Base-by-base conservation (phyloP, 2,329 filamentous ascomycete species). In the Phaeophleospora eucalypticola region DNA sequence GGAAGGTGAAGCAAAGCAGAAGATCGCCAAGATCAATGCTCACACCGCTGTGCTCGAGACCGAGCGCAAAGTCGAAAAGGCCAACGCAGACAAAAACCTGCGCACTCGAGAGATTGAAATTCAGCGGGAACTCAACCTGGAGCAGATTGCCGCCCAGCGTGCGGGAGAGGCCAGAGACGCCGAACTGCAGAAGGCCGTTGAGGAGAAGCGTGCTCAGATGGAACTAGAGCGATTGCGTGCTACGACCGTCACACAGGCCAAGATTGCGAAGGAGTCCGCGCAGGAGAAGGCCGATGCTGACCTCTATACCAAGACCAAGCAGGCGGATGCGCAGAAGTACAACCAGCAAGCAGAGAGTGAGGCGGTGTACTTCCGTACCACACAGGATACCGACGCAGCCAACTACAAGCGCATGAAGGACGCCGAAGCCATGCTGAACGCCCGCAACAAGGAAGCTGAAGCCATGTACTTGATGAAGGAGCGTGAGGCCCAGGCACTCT, bases 1-100 rank as follows among this genome's bases (percentile, higher is more conserved):
- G 60, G 80, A 83, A 61, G 88, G 88, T 54, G 79, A 87, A 60
- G 86, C 89, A 53, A 89, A 93, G 65, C 86, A 89, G 45, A 85
- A 90, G 62, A 86, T 94, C 35, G 87, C 87, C 58, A 91, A 89
- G 73, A 94, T 94, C 70, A 81, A 90, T 66, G 87, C 88, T 55
- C 83, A 88, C 58, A 94, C 88, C 1, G 87, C 87, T 1, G 86
- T 93, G 1, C 79, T 87, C 51, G 89, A 91, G 72, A 93, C 88
- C 0, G 83, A 91, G 64, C 83, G 87, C 41, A 89, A 91, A 63
- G 83, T 85, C 37, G 87, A 93, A 70, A 87, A 88, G 52, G 86
- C 87, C 2, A 61, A 62, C 38, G 89, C 89, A 36, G 87, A 93
- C 63, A 86, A 87, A 9, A 82, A 82, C 45, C 79, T 94, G 43